Conservation (phyloP, 2,329 filamentous ascomycete species). For the Tolypocladium endophyticum region DNA sequence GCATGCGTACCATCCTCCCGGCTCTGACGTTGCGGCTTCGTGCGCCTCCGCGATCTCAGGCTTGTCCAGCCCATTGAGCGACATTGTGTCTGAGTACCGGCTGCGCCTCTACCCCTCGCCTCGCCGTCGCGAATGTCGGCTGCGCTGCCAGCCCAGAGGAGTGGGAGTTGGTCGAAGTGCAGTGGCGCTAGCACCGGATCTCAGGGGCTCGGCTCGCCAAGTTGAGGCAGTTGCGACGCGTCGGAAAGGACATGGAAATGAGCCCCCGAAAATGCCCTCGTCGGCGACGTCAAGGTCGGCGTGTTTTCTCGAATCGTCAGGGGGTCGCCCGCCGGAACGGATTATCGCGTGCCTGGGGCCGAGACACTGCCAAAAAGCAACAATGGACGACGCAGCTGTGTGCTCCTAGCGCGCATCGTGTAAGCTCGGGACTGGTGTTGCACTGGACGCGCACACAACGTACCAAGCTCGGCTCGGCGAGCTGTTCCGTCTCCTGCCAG, state of each 20-base stretch:
- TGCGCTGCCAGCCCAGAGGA: not conserved
- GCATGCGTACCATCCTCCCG: constrained; percentile 77
- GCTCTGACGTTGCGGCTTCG: constrained; percentile 66
- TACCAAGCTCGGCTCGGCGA: not conserved
- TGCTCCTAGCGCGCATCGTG: not conserved
- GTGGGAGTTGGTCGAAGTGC: not conserved
- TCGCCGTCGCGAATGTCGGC: not conserved
- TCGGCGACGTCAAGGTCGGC: constrained; percentile 2
- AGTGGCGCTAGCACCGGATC: not conserved
- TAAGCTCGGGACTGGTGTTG: not conserved
- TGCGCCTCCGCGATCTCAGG: constrained; percentile 74
- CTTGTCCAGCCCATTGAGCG: constrained; percentile 88
- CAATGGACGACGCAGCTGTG: not conserved
- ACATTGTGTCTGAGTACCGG: constrained; percentile 48
- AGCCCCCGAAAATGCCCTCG: not conserved
- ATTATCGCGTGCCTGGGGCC: constrained; percentile 2
- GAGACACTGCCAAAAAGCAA: constrained; percentile 4
- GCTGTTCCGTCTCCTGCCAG: not conserved
- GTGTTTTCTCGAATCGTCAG: not conserved
- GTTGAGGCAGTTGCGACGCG: not conserved
- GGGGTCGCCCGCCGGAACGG: not conserved
- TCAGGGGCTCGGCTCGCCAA: not conserved
- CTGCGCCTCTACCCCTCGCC: constrained; percentile 3
- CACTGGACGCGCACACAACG: not conserved
- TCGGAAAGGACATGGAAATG: constrained; percentile 1